Percentiles rank a stretch among this genome's conserved stretches.
Conservation (phyloP, 495 filamentous ascomycete genomes). For the Immersiella caudata region DNA sequence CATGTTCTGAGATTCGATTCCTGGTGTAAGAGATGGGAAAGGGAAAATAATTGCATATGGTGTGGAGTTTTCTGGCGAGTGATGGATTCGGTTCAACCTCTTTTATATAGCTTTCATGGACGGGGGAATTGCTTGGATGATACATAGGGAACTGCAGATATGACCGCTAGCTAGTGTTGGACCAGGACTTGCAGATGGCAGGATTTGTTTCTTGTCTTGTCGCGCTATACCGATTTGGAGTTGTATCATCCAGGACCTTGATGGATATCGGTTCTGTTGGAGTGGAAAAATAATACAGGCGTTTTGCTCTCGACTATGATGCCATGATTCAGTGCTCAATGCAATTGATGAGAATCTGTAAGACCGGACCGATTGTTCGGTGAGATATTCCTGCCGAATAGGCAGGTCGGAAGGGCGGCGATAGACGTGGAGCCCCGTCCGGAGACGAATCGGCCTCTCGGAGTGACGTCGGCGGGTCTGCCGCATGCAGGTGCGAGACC, state of each 20-base stretch:
- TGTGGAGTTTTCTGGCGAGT: constrained; percentile 8
- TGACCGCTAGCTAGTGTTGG: background rate
- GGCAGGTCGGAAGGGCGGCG: background rate
- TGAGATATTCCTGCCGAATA: background rate
- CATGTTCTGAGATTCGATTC: constrained; percentile 11
- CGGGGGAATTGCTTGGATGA: background rate
- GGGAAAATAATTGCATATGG: constrained; percentile 15
- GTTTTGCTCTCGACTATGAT: background rate
- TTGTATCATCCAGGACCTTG: background rate
- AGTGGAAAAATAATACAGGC: background rate
- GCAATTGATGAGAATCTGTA: too few relatives aligned
- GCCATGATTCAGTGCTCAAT: background rate
- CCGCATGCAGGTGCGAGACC: background rate
- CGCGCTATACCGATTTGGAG: background rate
- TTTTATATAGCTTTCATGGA: background rate
- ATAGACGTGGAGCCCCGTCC: background rate
- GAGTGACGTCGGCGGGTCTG: constrained; percentile 8
- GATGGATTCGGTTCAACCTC: constrained; percentile 7
- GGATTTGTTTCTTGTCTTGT: constrained; percentile 3
- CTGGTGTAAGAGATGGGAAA: background rate
- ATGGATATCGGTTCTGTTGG: background rate
- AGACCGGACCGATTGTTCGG: background rate
- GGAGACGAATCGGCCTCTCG: background rate
- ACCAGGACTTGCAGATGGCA: background rate
- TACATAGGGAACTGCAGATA: background rate